These are phyloP conservation scores for Astrothelium macrocarpum DNA, from an alignment of 495 filamentous ascomycete genomes.

Conservation along the genomic window DNA sequence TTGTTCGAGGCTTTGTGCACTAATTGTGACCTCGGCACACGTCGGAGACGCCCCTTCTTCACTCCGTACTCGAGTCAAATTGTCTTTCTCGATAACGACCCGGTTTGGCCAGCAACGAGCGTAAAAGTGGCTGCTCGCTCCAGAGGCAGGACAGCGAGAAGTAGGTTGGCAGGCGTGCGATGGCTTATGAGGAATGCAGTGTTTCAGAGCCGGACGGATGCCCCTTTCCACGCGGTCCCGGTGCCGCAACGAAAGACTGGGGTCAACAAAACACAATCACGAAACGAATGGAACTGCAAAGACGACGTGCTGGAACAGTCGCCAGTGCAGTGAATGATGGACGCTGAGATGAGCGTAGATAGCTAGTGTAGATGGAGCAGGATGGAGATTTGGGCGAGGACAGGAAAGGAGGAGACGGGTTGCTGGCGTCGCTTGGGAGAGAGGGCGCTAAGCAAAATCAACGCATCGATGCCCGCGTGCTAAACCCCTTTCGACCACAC, in stretches of 20 bases:
- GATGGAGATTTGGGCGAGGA: not conserved
- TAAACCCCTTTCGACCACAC: not conserved
- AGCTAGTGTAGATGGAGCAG: not conserved
- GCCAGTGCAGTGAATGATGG: not conserved
- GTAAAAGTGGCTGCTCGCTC: not conserved
- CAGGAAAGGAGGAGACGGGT: slow-evolving; percentile 3
- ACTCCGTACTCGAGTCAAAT: not conserved
- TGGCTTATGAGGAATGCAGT: not conserved
- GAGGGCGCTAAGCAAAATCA: not conserved
- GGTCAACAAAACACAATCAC: slow-evolving; percentile 2
- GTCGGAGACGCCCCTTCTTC: not conserved
- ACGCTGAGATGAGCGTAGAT: not conserved
- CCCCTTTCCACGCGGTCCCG: not conserved
- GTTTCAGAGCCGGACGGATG: not conserved
- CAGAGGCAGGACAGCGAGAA: not conserved
- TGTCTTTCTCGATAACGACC: not conserved
- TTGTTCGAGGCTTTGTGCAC: not conserved
- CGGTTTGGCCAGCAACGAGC: not conserved
- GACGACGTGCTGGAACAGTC: not conserved
- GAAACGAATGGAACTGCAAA: not conserved
- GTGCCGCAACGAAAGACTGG: slow-evolving; percentile 2
- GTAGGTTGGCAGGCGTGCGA: not conserved
- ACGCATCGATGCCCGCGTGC: not conserved
- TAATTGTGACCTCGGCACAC: not conserved
- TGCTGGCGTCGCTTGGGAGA: not conserved